A percentile compares a stretch with the other conserved stretches of the same genome.
These are phyloP conservation scores for Celoporthe dispersa DNA, from an alignment of 2,329 filamentous ascomycete genomes.

Conservation along the genomic window DNA sequence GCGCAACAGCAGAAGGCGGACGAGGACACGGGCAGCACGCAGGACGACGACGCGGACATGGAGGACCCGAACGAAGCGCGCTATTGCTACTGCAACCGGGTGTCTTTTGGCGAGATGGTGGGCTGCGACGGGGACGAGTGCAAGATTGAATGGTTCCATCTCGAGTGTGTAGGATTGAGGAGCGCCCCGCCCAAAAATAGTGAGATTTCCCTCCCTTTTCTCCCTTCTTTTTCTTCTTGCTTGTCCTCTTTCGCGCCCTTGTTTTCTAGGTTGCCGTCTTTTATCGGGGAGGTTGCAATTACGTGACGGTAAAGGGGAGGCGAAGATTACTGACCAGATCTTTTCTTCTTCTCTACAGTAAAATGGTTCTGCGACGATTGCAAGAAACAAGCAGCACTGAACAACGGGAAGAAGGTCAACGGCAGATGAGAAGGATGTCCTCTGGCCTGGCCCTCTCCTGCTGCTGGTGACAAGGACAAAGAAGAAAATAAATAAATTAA, in stretches of 20 bases:
- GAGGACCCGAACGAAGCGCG: constrained; percentile 71
- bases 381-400: constrained; percentile 66
- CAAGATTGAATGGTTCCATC: constrained; percentile 80
- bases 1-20: constrained; percentile 34
- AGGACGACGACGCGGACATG: constrained; percentile 58
- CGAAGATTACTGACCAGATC: constrained; percentile 38
- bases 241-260: constrained; percentile 40
- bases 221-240: not conserved
- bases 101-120: constrained; percentile 85
- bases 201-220: constrained; percentile 42
- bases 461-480: not conserved
- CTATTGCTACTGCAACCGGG: constrained; percentile 80
- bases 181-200: constrained; percentile 77
- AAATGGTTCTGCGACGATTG: constrained; percentile 86
- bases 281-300: not conserved
- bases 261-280: constrained; percentile 9
- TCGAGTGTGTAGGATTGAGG: constrained; percentile 79
- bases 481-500: no score
- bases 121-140: constrained; percentile 77
- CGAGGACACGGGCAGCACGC: constrained; percentile 30
- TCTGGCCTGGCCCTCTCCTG: not conserved
- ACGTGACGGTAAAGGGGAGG: not conserved
- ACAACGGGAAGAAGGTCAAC: constrained; percentile 56
- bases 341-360: constrained; percentile 48
- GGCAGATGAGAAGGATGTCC: constrained; percentile 44